Conservation (phyloP, 352 stramenopile genomes). For the Globisporangium megalacanthum region DNA sequence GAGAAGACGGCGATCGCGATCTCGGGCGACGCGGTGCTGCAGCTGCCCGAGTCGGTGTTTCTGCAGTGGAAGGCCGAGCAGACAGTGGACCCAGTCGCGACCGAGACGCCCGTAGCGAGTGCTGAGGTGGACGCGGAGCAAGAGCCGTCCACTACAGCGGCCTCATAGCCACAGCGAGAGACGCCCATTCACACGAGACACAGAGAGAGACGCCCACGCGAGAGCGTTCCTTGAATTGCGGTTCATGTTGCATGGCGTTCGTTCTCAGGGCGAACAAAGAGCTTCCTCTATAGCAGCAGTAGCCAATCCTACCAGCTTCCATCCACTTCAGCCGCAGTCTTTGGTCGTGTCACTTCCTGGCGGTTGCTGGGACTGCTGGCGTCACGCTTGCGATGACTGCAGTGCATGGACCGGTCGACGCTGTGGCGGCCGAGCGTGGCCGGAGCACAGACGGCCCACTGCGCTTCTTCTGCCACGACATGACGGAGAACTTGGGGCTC, state of each 20-base stretch:
- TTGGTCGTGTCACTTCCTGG: not conserved
- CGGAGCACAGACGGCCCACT: slow-evolving; percentile 2
- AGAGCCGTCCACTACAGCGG: not conserved
- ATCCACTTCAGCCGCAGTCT: not conserved
- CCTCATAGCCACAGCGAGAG: not conserved
- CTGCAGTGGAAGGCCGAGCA: slow-evolving; percentile 44
- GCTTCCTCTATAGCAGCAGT: not conserved
- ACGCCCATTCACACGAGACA: not conserved
- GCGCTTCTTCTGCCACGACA: slow-evolving; percentile 81
- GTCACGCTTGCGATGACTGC: not conserved
- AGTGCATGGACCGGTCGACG: not conserved
- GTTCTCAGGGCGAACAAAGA: not conserved
- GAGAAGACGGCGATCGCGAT: slow-evolving; percentile 66
- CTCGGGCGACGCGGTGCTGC: slow-evolving; percentile 64
- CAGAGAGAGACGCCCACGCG: not conserved
- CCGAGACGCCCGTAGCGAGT: not conserved
- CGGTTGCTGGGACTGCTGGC: not conserved
- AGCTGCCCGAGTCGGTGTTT: slow-evolving; percentile 64
- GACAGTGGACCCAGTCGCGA: not conserved
- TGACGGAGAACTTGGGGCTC: slow-evolving; percentile 81
- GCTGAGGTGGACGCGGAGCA: slow-evolving; percentile 7
- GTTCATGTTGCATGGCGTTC: not conserved
- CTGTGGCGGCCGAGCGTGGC: slow-evolving; percentile 3
- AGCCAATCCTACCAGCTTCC: not conserved
- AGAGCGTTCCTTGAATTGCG: not conserved